Base-by-base conservation (phyloP, 2,329 filamentous ascomycete genomes). In the Talaromyces sp. region DNA sequence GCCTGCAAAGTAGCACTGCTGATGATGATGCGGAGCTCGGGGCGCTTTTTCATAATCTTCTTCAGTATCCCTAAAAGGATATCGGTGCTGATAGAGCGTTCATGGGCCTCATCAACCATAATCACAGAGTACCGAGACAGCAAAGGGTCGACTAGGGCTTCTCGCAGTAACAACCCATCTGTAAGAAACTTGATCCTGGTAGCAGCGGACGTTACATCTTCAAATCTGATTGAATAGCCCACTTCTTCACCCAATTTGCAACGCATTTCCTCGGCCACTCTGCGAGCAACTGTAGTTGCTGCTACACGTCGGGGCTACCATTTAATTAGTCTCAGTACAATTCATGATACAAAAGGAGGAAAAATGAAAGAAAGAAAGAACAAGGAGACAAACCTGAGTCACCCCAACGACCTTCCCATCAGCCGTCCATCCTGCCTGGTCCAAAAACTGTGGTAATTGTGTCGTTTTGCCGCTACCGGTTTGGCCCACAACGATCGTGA, bases 41-140 rank as follows among this genome's bases (percentile, higher is more conserved):
- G 84, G 48, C 95, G 83, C 70, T 86, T 89, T 74, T 86, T 91
- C 61, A 86, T 80, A 58, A 99, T 93, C 75, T 98, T 98, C 75
- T 96, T 97, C 42, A 99, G 77, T 14, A 98, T 80, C 0, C 95
- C 93, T 3, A 99, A 83, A 7, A 98, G 81, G 12, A 99, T 86
- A 72, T 99, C 95, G 0, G 93, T 96, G 74, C 91, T 96, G 64
- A 98, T 84, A 56, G 92, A 96, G 60, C 95, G 84, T 76, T 98
- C 93, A 73, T 99, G 95, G 6, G 93, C 95, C 77, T 98, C 93
- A 72, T 99, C 95, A 7, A 99, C 90, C 92, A 99, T 97, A 69
- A 99, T 91, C 50, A 96, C 89, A 0, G 92, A 96, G 74, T 99
- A 99, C 11, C 92, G 85, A 21, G 91, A 95, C 39, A 99, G 79